A percentile compares a stretch with the other conserved stretches of the same genome.
Evolutionary conservation across 78 protist species (phyloP).

Genomic region (Pelomyxa schiedti): DNA sequence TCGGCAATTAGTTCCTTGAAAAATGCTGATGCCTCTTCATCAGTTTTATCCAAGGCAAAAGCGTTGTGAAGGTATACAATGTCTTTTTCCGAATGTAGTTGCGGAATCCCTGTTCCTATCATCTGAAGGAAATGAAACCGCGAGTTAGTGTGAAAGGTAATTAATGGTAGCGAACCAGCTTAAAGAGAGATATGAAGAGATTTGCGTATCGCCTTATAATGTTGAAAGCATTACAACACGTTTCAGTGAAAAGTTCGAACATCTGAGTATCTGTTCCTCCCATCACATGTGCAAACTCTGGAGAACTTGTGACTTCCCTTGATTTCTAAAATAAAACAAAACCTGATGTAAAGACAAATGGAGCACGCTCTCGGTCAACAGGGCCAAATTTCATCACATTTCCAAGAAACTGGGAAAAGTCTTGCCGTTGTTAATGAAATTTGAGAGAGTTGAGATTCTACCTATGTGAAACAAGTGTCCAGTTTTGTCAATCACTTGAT

Average conservation of each 20-base stretch:
- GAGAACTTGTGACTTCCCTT: slow-evolving; percentile 14
- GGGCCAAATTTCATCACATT: slow-evolving; percentile 22
- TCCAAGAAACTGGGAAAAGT: slow-evolving; percentile 77
- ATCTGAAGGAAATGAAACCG: no score
- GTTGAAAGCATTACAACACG: slow-evolving; percentile 26
- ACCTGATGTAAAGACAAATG: slow-evolving; percentile 72
- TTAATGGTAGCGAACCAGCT: slow-evolving; percentile 18
- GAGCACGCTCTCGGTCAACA: slow-evolving; percentile 67
- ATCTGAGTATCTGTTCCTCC: no score
- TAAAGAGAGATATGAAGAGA: slow-evolving; percentile 37
- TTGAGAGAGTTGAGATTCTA: no score
- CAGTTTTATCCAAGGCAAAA: no score
- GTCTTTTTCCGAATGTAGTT: no score
- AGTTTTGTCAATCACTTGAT: not conserved
- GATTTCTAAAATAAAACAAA: slow-evolving; percentile 31
- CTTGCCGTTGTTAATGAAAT: no score
- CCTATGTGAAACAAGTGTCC: slow-evolving; percentile 73
- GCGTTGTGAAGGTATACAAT: no score
- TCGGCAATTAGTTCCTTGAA: no score
- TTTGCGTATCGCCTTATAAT: slow-evolving; percentile 31
- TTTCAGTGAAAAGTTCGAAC: slow-evolving; percentile 11
- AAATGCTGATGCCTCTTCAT: no score
- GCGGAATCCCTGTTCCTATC: no score
- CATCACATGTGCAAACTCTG: no score
- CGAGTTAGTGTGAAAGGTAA: no score